A percentile compares a stretch with the other conserved stretches of the same genome.
These are phyloP conservation scores for Calonectria pauciramosa DNA, from an alignment of 2,329 filamentous ascomycete genomes.

Conservation along the genomic window DNA sequence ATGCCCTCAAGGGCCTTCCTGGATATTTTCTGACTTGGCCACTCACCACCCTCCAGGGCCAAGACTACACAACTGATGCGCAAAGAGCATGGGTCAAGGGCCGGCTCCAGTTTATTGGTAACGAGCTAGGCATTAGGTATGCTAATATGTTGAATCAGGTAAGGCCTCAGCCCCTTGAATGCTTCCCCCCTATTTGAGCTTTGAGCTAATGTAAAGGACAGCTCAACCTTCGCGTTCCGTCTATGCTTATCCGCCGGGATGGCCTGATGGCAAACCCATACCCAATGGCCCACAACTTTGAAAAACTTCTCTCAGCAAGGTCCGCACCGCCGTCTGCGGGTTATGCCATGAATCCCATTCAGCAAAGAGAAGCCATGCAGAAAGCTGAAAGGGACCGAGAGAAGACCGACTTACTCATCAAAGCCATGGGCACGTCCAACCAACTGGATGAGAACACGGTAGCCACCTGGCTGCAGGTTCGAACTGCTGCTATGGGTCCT, in stretches of 20 bases:
- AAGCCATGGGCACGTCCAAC: constrained; percentile 54
- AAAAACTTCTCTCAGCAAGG: constrained; percentile 60
- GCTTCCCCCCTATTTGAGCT: constrained; percentile 20
- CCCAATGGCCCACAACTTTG: constrained; percentile 58
- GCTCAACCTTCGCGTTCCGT: constrained; percentile 71
- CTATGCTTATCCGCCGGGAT: constrained; percentile 72
- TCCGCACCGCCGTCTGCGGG: constrained; percentile 51
- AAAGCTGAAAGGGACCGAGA: constrained; percentile 60
- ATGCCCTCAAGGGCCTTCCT: constrained; percentile 66
- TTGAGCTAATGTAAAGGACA: constrained; percentile 44
- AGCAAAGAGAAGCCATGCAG: constrained; percentile 63
- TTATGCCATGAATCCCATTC: constrained; percentile 58
- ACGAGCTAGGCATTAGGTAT: constrained; percentile 70
- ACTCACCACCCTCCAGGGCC: constrained; percentile 64
- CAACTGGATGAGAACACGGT: constrained; percentile 55
- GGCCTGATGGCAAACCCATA: constrained; percentile 62
- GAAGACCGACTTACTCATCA: constrained; percentile 57
- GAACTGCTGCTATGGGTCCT: constrained; percentile 15
- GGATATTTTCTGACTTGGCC: constrained; percentile 74
- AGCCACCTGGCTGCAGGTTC: constrained; percentile 52
- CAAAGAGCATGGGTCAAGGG: constrained; percentile 70
- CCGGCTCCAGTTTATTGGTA: constrained; percentile 66
- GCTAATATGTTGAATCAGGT: constrained; percentile 69
- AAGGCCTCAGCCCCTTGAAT: constrained; percentile 44
- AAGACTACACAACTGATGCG: constrained; percentile 71